phyloP scores from a whole-genome alignment of 23 red algal species.

The Gracilaria vermiculophylla region DNA sequence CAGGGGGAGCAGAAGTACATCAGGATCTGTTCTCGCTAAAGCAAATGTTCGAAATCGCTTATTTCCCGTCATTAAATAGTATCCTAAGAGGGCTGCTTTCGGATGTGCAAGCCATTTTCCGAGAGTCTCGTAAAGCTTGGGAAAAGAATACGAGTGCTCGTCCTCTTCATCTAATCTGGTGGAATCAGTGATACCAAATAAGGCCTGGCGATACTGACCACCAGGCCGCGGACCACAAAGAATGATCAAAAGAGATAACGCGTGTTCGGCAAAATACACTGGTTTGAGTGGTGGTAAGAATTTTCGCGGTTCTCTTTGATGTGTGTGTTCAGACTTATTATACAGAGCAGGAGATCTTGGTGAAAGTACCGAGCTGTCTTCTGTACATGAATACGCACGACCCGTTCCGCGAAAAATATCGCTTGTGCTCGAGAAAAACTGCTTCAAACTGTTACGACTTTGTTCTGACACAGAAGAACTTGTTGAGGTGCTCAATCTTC shows the following conservation, averaged over 20 bases:
- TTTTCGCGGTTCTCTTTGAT: background rate
- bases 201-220: conserved; percentile 17
- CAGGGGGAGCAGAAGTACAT: conserved; percentile 44
- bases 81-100: conserved; percentile 36
- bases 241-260: conserved; percentile 20
- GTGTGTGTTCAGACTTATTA: background rate
- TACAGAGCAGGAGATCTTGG: conserved; percentile 1
- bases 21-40: conserved; percentile 42
- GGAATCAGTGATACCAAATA: conserved; percentile 26
- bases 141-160: conserved; percentile 10
- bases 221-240: conserved; percentile 34
- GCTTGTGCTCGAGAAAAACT: background rate
- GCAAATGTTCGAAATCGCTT: conserved; percentile 61
- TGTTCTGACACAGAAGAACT: background rate
- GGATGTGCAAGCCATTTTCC: conserved; percentile 54
- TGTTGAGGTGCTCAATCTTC: background rate
- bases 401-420: background rate
- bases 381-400: background rate
- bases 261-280: conserved; percentile 24
- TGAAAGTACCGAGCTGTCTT: background rate
- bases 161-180: background rate
- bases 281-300: background rate
- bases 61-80: conserved; percentile 47
- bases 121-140: conserved; percentile 33
- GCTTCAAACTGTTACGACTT: background rate